Evolutionary conservation across 345 rosid species (phyloP).

Genomic region (Eucalyptus pumila): DNA sequence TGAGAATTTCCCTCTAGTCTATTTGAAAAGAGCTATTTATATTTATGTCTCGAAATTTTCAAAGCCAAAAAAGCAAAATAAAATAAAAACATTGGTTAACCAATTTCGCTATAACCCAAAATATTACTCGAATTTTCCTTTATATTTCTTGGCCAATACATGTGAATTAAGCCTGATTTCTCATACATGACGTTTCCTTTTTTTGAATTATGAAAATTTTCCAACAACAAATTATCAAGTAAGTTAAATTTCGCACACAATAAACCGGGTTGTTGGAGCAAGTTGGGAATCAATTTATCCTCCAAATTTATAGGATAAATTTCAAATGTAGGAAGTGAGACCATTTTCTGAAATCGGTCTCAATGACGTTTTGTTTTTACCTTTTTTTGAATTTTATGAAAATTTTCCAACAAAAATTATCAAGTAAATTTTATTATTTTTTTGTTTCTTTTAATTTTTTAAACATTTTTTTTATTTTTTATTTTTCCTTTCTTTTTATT

Average conservation of each 20-base stretch:
- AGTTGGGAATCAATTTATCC: not conserved
- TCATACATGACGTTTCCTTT: not conserved
- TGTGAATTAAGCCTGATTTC: not conserved
- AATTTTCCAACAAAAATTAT: no score
- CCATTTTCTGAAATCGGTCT: no score
- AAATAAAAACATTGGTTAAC: not conserved
- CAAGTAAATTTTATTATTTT: no score
- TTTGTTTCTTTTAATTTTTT: no score
- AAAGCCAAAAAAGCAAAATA: not conserved
- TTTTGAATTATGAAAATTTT: accelerated
- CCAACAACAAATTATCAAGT: not conserved
- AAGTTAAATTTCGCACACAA: accelerated
- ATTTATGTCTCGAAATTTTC: not conserved
- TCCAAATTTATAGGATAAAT: no score
- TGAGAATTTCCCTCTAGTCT: no score
- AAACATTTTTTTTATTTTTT: no score
- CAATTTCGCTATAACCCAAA: not conserved
- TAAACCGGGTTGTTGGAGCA: accelerated
- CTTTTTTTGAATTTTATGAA: no score
- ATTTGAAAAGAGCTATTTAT: not conserved
- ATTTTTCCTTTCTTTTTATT: no score
- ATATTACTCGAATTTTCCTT: not conserved
- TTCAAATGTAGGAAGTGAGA: no score
- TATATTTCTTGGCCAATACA: not conserved
- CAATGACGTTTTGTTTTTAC: no score